phyloP scores from a whole-genome alignment of 179 eudicot genomes.

The Spergularia azorica region DNA sequence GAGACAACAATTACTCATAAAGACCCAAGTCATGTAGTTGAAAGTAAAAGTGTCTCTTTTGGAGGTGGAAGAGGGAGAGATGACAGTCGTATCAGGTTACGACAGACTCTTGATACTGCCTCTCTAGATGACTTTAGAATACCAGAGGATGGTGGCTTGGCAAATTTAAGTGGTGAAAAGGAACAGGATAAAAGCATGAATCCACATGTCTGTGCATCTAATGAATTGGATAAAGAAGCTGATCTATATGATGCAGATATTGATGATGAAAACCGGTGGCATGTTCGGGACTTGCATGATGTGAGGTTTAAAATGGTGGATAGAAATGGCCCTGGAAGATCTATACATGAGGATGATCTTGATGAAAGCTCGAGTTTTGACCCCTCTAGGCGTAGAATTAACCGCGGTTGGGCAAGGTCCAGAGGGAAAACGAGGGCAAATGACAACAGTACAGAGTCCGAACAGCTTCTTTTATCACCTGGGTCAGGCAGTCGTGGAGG shows the following conservation, averaged over 20 bases:
- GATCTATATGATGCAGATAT: slow-evolving; percentile 43
- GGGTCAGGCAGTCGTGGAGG: slow-evolving; percentile 68
- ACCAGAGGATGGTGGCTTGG: slow-evolving; percentile 60
- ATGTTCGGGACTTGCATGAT: slow-evolving; percentile 53
- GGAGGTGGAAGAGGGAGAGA: slow-evolving; percentile 58
- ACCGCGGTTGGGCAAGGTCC: slow-evolving; percentile 47
- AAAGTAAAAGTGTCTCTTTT: slow-evolving; percentile 46
- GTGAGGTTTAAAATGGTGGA: slow-evolving; percentile 49
- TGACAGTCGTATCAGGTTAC: slow-evolving; percentile 60
- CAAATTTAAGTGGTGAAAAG: slow-evolving; percentile 65
- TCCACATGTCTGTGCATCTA: slow-evolving; percentile 39
- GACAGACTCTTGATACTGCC: slow-evolving; percentile 56
- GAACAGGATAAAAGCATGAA: slow-evolving; percentile 46
- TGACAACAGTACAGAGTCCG: slow-evolving; percentile 56
- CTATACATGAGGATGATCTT: slow-evolving; percentile 55
- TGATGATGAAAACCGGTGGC: slow-evolving; percentile 51
- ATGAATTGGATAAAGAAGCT: slow-evolving; percentile 41
- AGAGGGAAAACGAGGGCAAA: slow-evolving; percentile 56
- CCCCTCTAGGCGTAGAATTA: slow-evolving; percentile 52
- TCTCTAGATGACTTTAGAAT: slow-evolving; percentile 54
- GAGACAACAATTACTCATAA: slow-evolving; percentile 57
- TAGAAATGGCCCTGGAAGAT: slow-evolving; percentile 45
- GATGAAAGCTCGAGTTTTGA: slow-evolving; percentile 67
- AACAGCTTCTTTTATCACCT: slow-evolving; percentile 59
- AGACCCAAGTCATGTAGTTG: slow-evolving; percentile 47